Percentiles rank a stretch among this genome's conserved stretches.
Conservation (phyloP, 2,329 filamentous ascomycete species). For the Chrysosporium keratinophilum region DNA sequence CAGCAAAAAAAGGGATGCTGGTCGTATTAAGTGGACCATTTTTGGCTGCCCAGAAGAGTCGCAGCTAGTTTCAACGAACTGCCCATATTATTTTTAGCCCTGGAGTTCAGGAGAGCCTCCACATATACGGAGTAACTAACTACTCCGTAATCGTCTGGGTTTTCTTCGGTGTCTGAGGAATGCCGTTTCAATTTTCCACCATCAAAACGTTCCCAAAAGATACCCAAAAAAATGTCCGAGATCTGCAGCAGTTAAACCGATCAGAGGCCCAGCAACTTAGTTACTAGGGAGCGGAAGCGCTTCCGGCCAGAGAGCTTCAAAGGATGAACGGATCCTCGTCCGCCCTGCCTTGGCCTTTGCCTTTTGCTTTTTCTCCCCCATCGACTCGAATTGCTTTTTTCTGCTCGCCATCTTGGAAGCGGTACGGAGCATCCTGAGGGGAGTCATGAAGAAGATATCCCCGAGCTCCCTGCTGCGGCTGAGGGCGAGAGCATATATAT, state of each 20-base stretch:
- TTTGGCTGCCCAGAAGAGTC: too few relatives aligned
- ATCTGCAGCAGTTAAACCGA: conserved; percentile 7
- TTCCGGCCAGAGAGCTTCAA: not conserved
- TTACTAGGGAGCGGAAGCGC: not conserved
- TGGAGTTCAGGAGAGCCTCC: too few relatives aligned
- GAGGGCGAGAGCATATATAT: conserved; percentile 2
- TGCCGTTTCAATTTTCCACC: not conserved
- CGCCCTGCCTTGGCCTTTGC: not conserved
- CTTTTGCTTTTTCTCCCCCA: not conserved
- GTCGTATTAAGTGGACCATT: too few relatives aligned
- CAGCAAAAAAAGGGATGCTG: too few relatives aligned
- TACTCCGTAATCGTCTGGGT: too few relatives aligned
- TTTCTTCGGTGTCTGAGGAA: too few relatives aligned
- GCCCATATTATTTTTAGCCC: too few relatives aligned
- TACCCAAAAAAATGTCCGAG: not conserved
- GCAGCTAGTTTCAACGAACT: too few relatives aligned
- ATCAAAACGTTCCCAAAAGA: not conserved
- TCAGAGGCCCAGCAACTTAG: not conserved
- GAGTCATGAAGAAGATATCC: not conserved
- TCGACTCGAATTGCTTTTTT: not conserved
- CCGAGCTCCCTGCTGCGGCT: conserved; percentile 1
- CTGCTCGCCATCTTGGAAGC: not conserved
- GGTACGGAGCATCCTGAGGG: not conserved
- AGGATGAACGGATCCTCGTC: conserved; percentile 7
- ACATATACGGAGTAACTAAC: too few relatives aligned